Evolutionary conservation across 768 basidiomycete genomes (phyloP).

Genomic region (Sarcodon sp.): DNA sequence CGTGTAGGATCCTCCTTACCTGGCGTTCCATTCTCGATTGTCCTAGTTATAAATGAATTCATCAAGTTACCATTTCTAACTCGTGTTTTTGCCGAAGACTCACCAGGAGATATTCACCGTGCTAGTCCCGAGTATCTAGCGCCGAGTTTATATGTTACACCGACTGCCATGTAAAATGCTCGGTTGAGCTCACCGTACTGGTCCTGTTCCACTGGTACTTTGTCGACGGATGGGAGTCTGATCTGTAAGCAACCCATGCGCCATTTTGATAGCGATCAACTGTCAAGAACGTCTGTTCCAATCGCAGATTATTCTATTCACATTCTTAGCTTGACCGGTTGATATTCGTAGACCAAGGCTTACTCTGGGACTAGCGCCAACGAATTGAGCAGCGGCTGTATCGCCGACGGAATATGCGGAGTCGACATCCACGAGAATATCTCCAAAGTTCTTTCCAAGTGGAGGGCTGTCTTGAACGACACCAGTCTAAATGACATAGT

Average conservation of each 20-base stretch:
- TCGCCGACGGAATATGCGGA: constrained; percentile 41
- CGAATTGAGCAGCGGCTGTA: constrained; percentile 49
- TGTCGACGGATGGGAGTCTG: constrained; percentile 74
- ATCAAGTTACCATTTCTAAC: not conserved
- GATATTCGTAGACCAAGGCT: constrained; percentile 6
- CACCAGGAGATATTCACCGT: constrained; percentile 58
- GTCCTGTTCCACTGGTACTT: constrained; percentile 51
- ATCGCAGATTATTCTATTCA: constrained; percentile 48
- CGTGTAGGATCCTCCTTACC: constrained; percentile 21
- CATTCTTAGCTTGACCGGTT: not conserved
- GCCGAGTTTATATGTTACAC: not conserved
- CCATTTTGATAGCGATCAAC: constrained; percentile 39
- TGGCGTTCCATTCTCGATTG: constrained; percentile 47
- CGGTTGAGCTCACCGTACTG: constrained; percentile 27
- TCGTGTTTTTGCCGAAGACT: constrained; percentile 8
- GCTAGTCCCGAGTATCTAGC: constrained; percentile 44
- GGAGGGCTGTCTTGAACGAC: constrained; percentile 52
- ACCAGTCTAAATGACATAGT: constrained; percentile 25
- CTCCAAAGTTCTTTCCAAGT: constrained; percentile 47
- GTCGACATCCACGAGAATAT: constrained; percentile 42
- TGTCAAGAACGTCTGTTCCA: constrained; percentile 61
- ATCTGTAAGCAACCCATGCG: constrained; percentile 44
- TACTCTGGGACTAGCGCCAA: constrained; percentile 67
- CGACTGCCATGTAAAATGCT: not conserved
- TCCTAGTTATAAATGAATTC: constrained; percentile 24